Base-by-base conservation (phyloP, 2,329 filamentous ascomycete genomes). In the Colletotrichum theobromicola region DNA sequence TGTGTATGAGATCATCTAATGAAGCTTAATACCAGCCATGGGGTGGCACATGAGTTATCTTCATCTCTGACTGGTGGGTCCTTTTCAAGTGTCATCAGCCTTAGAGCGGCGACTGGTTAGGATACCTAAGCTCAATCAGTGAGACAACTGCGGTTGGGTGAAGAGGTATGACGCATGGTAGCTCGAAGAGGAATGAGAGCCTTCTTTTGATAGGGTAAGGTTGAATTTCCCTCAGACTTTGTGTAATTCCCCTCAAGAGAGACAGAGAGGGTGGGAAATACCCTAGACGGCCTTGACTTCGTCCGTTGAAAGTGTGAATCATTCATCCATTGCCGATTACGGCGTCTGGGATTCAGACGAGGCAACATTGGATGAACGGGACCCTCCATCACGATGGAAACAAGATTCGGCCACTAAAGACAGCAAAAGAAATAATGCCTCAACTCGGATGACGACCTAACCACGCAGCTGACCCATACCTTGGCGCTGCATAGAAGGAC, bases 341-440 rank as follows among this genome's bases (percentile, higher is more conserved):
- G 67, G 71, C 61, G 24, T 5, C 2, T 50, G 55, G 53, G 30
- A 46, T 57, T 57, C 37, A 69, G 67, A 71, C 26, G 26, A 16
- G 21, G 32, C 13, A 5, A 58, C 15, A 60, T 66, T 32, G 61
- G 67, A 71, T 74, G 71, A 55, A 66, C 42, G 42, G 42, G 42
- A 50, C 42, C n/a, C 42, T 15, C 67, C 60, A 55, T 68, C 18
- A 42, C 10, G 50, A 28, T 35, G 62, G 64, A 28, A 62, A 26
- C 35, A 24, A 37, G 60, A 24, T n/a, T 21, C 24, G 72, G 26
- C 34, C 55, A 55, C 30, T 24, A 42, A 55, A 24, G 32, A 28
- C n/a, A 10, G 28, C 16, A 12, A 63, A 26, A 55, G 46, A 30
- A 62, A 67, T 72, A 72, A 74, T 74, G 72, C 68, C 68, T 46